Percentiles rank a stretch among this genome's conserved stretches.
These are phyloP conservation scores for Talaromyces albobiverticillius DNA, from an alignment of 2,329 filamentous ascomycete genomes.

Conservation along the genomic window DNA sequence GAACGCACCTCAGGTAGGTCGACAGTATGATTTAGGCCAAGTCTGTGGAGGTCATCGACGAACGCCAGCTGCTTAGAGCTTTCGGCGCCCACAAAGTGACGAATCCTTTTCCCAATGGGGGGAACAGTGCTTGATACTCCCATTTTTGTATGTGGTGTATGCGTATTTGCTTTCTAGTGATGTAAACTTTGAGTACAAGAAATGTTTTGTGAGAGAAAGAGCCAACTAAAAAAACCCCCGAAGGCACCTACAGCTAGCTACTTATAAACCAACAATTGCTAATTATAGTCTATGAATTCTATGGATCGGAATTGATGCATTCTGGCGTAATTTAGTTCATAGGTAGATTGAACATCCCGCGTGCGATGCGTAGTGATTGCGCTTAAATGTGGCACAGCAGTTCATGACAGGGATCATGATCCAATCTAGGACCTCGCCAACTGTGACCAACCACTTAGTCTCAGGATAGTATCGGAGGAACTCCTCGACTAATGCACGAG, in stretches of 20 bases:
- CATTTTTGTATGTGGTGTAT: background rate
- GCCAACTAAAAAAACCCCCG: background rate
- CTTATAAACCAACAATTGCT: background rate
- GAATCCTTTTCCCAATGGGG: conserved; percentile 9
- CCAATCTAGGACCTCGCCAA: background rate
- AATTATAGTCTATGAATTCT: background rate
- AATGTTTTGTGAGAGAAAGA: background rate
- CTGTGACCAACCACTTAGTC: background rate
- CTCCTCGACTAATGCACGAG: conserved; percentile 5
- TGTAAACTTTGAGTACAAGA: background rate
- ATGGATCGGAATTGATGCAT: no score
- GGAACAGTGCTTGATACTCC: background rate
- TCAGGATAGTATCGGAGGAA: background rate
- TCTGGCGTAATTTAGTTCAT: no score
- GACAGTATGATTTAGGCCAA: conserved; percentile 18
- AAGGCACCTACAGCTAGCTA: background rate
- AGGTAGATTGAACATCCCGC: background rate
- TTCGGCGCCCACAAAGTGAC: conserved; percentile 53
- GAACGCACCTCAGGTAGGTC: conserved; percentile 17
- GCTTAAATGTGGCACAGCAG: conserved; percentile 4
- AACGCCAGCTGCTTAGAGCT: conserved; percentile 26
- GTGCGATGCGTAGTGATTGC: background rate
- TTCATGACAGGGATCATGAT: background rate
- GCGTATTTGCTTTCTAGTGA: background rate
- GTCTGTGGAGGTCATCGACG: conserved; percentile 18